Percentiles rank a stretch among this genome's conserved stretches.
These are phyloP conservation scores for Prunus armeniaca DNA, from an alignment of 306 rosid species.

Conservation along the genomic window DNA sequence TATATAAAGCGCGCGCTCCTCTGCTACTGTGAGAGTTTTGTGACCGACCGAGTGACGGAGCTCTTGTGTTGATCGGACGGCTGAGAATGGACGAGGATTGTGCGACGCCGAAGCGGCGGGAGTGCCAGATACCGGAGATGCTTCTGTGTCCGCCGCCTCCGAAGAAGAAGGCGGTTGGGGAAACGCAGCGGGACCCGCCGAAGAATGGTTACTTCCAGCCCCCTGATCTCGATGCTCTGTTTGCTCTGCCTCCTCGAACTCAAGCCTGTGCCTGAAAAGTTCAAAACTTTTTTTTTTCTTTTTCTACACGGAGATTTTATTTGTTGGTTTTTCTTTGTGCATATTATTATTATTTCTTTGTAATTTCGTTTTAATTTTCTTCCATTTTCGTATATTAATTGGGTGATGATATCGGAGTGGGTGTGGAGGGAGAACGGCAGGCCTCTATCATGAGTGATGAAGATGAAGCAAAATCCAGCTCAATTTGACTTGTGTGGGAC, in stretches of 20 bases:
- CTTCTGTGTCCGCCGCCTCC: conserved; percentile 65
- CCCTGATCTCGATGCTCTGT: conserved; percentile 76
- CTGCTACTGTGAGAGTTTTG: neutral
- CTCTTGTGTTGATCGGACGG: conserved; percentile 1
- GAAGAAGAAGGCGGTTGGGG: conserved; percentile 49
- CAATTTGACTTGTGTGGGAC: too few species aligned
- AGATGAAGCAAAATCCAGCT: neutral
- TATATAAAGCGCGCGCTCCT: neutral
- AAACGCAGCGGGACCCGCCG: conserved; percentile 43
- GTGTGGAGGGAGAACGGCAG: neutral
- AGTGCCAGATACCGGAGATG: conserved; percentile 49
- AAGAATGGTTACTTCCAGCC: conserved; percentile 69
- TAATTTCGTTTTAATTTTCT: neutral
- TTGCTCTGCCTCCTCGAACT: conserved; percentile 36
- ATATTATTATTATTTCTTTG: neutral
- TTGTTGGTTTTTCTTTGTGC: neutral
- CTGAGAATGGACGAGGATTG: conserved; percentile 42
- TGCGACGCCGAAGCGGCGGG: conserved; percentile 53
- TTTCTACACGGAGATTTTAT: neutral
- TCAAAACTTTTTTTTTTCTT: neutral
- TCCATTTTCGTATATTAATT: neutral
- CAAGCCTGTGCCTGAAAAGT: conserved; percentile 39
- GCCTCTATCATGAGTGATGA: neutral
- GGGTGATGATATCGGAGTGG: neutral
- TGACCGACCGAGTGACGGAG: neutral